Conservation (phyloP, 257 asterid genomes). For the Rauvolfia tetraphylla region DNA sequence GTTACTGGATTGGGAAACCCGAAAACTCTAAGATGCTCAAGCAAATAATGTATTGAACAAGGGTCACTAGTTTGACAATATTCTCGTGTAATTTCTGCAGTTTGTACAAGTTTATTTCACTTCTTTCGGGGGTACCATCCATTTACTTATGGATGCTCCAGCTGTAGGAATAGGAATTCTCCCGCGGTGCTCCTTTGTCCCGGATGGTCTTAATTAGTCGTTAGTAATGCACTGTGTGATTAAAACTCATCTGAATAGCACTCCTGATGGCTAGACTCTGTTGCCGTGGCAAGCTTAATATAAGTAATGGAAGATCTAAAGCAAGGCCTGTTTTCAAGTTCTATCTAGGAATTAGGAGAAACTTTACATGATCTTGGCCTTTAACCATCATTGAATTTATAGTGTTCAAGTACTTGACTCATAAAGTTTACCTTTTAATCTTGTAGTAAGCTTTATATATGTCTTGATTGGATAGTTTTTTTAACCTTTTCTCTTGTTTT, state of each 20-base stretch:
- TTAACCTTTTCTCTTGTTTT: too few species aligned
- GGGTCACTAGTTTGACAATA: slow-evolving; percentile 2
- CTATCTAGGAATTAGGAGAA: too few species aligned
- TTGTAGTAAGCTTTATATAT: too few species aligned
- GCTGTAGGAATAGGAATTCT: background rate
- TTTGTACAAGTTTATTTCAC: background rate
- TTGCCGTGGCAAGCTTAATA: too few species aligned
- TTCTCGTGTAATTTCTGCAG: background rate
- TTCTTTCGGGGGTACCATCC: background rate
- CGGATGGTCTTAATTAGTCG: background rate
- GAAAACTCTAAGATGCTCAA: background rate
- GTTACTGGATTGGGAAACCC: background rate
- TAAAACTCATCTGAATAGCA: background rate
- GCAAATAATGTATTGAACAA: slow-evolving; percentile 8
- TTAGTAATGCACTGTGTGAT: background rate
- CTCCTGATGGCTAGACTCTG: background rate
- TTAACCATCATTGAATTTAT: too few species aligned
- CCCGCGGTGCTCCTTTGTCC: background rate
- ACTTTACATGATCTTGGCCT: too few species aligned
- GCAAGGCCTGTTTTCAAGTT: too few species aligned
- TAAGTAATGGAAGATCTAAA: too few species aligned
- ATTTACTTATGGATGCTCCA: background rate
- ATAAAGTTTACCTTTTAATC: too few species aligned
- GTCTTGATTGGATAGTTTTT: too few species aligned
- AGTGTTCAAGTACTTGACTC: too few species aligned